phyloP scores from a whole-genome alignment of 371 early-diverging fungal species.

The Circinella umbellata region DNA sequence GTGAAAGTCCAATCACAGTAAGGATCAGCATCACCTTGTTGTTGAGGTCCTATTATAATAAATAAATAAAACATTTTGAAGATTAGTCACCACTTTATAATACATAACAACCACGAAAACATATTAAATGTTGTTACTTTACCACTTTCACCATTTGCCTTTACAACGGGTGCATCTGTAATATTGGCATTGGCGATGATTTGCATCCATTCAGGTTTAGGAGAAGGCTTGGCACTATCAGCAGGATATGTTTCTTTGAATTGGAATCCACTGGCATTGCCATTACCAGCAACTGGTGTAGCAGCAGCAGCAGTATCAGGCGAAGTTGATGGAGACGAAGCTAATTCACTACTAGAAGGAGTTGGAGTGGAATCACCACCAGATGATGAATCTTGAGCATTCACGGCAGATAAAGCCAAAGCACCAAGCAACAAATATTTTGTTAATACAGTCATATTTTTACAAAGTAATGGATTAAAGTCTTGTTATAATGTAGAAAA shows the following conservation, averaged over 20 bases:
- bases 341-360: too few species aligned
- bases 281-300: conserved; percentile 13
- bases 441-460: conserved; percentile 25
- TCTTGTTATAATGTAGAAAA: not conserved
- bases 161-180: conserved; percentile 45
- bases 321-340: too few species aligned
- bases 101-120: too few species aligned
- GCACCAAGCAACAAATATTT: conserved; percentile 21
- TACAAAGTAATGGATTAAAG: not conserved
- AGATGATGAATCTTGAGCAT: conserved; percentile 21
- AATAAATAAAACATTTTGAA: not conserved
- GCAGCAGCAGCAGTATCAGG: conserved; percentile 17
- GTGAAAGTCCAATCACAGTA: conserved; percentile 66
- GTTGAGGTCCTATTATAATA: conserved; percentile 23
- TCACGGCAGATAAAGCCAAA: conserved; percentile 18
- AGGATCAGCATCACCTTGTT: conserved; percentile 29
- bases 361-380: not conserved
- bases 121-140: not conserved
- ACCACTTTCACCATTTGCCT: conserved; percentile 30
- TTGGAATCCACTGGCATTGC: conserved; percentile 21
- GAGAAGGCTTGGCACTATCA: conserved; percentile 38
- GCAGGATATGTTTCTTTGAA: conserved; percentile 47
- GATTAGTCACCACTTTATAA: not conserved
- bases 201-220: conserved; percentile 57
- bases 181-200: conserved; percentile 39